Percentiles rank a stretch among this genome's conserved stretches.
phyloP scores from a whole-genome alignment of 306 rosid genomes.

The Neltuma alba region DNA sequence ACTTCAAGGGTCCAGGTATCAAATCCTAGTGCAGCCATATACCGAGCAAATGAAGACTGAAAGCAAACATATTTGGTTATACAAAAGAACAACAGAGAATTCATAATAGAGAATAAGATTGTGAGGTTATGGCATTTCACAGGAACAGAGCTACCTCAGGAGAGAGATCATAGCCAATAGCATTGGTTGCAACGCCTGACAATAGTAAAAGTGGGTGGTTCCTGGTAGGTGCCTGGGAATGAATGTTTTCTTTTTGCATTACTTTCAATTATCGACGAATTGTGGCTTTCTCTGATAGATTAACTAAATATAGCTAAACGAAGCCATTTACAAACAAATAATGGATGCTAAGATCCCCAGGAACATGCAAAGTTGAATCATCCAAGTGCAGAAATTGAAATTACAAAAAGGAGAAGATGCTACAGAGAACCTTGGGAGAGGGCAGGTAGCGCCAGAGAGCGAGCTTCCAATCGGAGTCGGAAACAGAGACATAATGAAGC shows the following conservation, averaged over 20 bases:
- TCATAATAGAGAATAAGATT: background rate
- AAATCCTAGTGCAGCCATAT: slow-evolving; percentile 80
- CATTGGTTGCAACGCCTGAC: slow-evolving; percentile 88
- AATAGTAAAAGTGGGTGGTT: slow-evolving; percentile 84
- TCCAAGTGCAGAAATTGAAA: background rate
- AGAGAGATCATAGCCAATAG: slow-evolving; percentile 88
- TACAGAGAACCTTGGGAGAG: slow-evolving; percentile 54
- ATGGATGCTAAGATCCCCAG: slow-evolving; percentile 21
- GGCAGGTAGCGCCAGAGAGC: slow-evolving; percentile 97
- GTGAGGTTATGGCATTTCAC: background rate
- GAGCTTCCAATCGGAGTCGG: slow-evolving; percentile 83
- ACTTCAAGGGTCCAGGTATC: slow-evolving; percentile 96
- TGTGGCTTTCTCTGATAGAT: too few relatives aligned
- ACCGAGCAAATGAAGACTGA: slow-evolving; percentile 84
- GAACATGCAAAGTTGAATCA: background rate
- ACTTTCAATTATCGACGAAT: too few relatives aligned
- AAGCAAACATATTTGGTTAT: slow-evolving; percentile 28
- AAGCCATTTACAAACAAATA: too few relatives aligned
- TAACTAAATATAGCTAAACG: too few relatives aligned
- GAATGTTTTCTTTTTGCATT: background rate
- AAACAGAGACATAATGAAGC: slow-evolving; percentile 71
- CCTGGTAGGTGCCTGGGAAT: slow-evolving; percentile 62
- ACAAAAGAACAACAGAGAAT: background rate
- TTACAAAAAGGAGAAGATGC: background rate
- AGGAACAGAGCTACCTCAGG: slow-evolving; percentile 60